Conservation (phyloP, 2,329 filamentous ascomycete species). For the Microcyclosporella mali region DNA sequence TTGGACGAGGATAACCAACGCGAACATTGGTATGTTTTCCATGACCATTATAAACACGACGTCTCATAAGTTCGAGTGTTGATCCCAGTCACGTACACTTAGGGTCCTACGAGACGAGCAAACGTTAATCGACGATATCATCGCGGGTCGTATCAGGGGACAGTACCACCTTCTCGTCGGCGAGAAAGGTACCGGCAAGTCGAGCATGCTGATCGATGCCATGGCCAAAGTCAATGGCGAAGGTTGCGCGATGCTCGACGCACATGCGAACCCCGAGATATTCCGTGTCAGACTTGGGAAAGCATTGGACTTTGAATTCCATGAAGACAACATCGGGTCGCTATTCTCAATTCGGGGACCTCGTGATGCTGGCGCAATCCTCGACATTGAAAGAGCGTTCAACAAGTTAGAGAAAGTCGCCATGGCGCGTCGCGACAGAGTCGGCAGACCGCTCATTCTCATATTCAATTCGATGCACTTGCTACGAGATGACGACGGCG, state of each 20-base stretch:
- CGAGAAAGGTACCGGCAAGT: conserved; percentile 95
- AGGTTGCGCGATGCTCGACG: conserved; percentile 90
- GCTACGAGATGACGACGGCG: conserved; percentile 83
- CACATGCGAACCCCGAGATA: conserved; percentile 89
- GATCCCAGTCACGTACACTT: no score
- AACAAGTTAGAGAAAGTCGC: conserved; percentile 98
- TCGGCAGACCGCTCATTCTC: conserved; percentile 70
- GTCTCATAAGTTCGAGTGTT: no score
- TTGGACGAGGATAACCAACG: conserved; percentile 42
- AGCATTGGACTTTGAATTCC: conserved; percentile 90
- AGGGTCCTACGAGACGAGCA: conserved; percentile 78
- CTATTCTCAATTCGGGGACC: conserved; percentile 93
- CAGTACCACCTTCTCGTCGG: conserved; percentile 90
- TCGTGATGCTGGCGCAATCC: conserved; percentile 79
- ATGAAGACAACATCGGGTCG: conserved; percentile 95
- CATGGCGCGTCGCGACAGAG: conserved; percentile 56
- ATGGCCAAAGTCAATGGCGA: conserved; percentile 91
- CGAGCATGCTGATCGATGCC: conserved; percentile 89
- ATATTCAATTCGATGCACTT: conserved; percentile 94
- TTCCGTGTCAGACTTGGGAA: conserved; percentile 90
- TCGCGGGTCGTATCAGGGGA: conserved; percentile 64
- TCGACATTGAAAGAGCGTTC: conserved; percentile 93
- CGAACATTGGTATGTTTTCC: conserved; percentile 82
- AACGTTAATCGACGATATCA: conserved; percentile 70
- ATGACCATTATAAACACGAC: no score